Evolutionary conservation across 306 rosid genomes (phyloP).

Genomic region (Vigna trinervia): DNA sequence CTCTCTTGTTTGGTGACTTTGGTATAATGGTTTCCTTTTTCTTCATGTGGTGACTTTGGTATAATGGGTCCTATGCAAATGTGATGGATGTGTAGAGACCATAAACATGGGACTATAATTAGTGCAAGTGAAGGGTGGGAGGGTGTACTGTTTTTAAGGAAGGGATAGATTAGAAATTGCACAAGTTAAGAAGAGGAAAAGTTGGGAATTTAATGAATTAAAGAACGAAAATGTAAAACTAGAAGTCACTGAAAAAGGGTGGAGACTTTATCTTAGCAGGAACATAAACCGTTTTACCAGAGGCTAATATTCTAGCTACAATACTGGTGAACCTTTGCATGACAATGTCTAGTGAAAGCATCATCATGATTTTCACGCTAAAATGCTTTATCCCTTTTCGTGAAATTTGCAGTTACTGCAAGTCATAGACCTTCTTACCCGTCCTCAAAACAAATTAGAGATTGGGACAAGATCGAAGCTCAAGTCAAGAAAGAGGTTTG

Average conservation of each 20-base stretch:
- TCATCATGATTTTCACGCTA: neutral
- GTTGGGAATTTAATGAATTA: too few species aligned
- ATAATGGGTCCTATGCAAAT: neutral
- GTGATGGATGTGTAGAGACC: neutral
- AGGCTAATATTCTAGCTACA: neutral
- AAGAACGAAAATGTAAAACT: neutral
- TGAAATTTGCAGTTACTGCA: conserved; percentile 55
- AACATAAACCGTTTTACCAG: neutral
- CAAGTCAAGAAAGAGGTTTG: conserved; percentile 88
- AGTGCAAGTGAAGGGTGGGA: too few species aligned
- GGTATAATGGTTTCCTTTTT: neutral
- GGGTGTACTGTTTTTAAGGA: neutral
- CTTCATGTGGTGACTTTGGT: neutral
- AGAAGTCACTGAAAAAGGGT: neutral
- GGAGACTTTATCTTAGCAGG: neutral
- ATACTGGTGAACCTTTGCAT: neutral
- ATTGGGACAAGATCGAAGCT: conserved; percentile 96
- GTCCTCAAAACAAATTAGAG: conserved; percentile 75
- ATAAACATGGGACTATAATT: neutral
- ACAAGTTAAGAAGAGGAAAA: too few species aligned
- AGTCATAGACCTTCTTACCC: conserved; percentile 71
- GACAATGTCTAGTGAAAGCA: neutral
- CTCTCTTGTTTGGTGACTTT: neutral
- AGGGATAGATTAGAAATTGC: neutral
- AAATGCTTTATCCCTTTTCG: conserved; percentile 11